Base-by-base conservation (phyloP, 2,329 filamentous ascomycete genomes). In the Cladobotryum protrusum region DNA sequence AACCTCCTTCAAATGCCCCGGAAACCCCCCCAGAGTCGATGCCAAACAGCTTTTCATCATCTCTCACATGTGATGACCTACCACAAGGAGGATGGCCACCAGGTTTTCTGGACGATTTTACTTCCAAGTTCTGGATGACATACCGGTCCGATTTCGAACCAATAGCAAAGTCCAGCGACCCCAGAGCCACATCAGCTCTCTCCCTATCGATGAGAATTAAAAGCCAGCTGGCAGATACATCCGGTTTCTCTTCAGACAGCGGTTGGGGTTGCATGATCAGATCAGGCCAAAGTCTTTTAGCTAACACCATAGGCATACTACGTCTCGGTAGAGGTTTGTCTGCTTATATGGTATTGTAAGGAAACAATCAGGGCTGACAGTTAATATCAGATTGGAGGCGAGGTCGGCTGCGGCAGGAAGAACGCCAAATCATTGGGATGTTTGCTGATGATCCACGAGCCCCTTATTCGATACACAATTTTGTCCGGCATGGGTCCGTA, bases 211-310 rank as follows among this genome's bases (percentile, higher is more conserved):
- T 95, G 68, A 85, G 90, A 45, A 74, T 97, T 58, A 87, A 90
- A 61, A 91, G 77, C 48, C 86, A 89, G 61, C 72, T 97, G 5
- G 78, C 82, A 11, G 89, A 96, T 44, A 81, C 88, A 50, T 77
- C 77, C 20, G 90, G 88, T 4, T 99, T 97, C 68, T 87, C 89
- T 11, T 92, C 89, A 2, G 93, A 99, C 66, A 91, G 89, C 9
- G 93, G 93, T 46, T 99, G 95, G 90, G 93, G 93, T 0, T 99
- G 93, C 64, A 99, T 99, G 93, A 97, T 99, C 59, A 78, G 93
- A 52, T 96, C 92, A 5, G 93, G 93, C 3, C 93, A 99, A 72
- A 92, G 89, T 61, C 76, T 99, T 20, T 74, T 99, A 39, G 92
- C 92, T 41, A 99, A 97, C 67, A 79, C 92, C 1, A 75, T 97